Evolutionary conservation across 805 yeast genomes (phyloP).

Genomic region (Schwanniomyces vanrijiae): DNA sequence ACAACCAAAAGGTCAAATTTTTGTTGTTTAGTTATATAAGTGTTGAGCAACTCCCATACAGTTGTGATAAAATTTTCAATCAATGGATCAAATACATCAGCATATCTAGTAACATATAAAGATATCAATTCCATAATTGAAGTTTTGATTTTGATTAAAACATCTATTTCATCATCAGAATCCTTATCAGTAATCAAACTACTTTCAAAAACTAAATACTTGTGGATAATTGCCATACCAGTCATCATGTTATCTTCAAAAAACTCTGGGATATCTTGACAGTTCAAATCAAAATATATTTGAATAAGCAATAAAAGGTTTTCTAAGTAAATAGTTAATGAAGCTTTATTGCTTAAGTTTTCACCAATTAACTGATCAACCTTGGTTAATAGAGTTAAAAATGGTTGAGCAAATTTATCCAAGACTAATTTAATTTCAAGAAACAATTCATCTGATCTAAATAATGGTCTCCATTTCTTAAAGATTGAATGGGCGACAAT

Average conservation of each 20-base stretch:
- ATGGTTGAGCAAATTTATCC: constrained; percentile 79
- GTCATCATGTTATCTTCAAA: constrained; percentile 83
- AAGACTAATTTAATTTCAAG: constrained; percentile 84
- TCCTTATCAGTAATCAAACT: constrained; percentile 52
- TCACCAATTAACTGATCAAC: constrained; percentile 65
- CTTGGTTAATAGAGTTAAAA: constrained; percentile 61
- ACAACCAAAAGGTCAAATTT: constrained; percentile 85
- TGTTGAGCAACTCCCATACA: constrained; percentile 72
- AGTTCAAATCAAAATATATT: constrained; percentile 88
- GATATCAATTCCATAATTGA: constrained; percentile 82
- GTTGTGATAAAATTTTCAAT: constrained; percentile 77
- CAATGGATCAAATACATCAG: constrained; percentile 82
- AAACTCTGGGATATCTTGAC: constrained; percentile 97
- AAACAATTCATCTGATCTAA: constrained; percentile 86
- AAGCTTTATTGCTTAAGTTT: constrained; percentile 46
- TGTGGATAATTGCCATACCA: constrained; percentile 81
- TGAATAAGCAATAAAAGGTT: constrained; percentile 71
- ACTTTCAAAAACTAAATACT: constrained; percentile 66
- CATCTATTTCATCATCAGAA: constrained; percentile 69
- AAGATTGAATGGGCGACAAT: constrained; percentile 94
- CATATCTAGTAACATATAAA: constrained; percentile 85
- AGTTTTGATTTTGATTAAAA: constrained; percentile 71
- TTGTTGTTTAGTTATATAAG: constrained; percentile 62
- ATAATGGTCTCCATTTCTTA: constrained; percentile 94
- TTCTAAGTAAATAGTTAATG: constrained; percentile 60